Evolutionary conservation across 1,284 basidiomycete genomes (phyloP), one percentile per base, ranked within the genome.

Genomic region (Testicularia cyperi): DNA sequence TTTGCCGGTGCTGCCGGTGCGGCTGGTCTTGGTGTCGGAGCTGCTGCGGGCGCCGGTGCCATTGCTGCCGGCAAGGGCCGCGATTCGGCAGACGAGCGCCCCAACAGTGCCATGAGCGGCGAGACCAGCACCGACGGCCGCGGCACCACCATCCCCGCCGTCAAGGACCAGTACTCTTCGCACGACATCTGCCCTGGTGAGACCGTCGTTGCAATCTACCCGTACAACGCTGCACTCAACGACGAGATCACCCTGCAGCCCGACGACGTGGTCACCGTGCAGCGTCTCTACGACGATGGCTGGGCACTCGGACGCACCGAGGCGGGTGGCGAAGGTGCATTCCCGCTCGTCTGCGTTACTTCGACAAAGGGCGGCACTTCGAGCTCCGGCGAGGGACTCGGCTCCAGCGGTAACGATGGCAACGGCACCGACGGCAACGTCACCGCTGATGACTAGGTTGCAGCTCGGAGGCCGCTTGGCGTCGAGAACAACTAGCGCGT

Each of bases 131-230:
- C 62, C 33, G 67, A 70, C 36, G 67, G 67, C 9, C 46, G 65
- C 9, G 70, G 68, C 7, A 66, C 68, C 25, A 67, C 70, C 36
- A 68, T 72, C 22, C 56, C 68, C 19, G 53, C 55, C 4, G 68
- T 70, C 20, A 57, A 62, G 35, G 69, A 70, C 40, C 68, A 70
- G 48, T 70, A 72, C 48, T 69, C 68, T 8, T 65, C 63, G 39
- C 68, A 71, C 29, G 65, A 69, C 38, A 72, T 72, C 20, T 56
- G 52, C 39, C 52, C 65, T 6, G 65, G 66, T 22, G 68, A 70
- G 43, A 64, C 63, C 3, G 68, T 72, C 15, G 58, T 72, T 20
- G 68, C 68, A 38, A 69, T 72, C 46, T 72, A 72, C 61, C 70
- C 68, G 18, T 72, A 72, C 56, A 64, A 68, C 31, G 70, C 70